Conservation (phyloP, 2,329 filamentous ascomycete genomes). For the Fusarium odoratissimum region DNA sequence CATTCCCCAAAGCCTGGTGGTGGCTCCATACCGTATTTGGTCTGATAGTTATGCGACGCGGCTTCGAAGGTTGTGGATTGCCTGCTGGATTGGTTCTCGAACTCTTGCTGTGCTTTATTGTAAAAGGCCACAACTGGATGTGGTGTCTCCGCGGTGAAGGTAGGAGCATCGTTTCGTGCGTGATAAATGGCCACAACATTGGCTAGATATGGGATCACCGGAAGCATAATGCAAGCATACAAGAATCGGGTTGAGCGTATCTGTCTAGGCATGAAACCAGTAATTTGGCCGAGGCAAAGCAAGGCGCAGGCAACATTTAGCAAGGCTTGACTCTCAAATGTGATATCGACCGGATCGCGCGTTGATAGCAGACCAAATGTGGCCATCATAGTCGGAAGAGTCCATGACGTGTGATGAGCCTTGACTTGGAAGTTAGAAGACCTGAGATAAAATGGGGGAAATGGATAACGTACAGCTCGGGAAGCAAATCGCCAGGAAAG, state of each 20-base stretch:
- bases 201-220: not conserved
- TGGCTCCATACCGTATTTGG: conserved; percentile 55
- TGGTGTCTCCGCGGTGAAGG: not conserved
- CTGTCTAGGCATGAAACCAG: not conserved
- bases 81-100: conserved; percentile 47
- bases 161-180: not conserved
- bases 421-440: not conserved
- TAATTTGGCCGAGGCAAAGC: not conserved
- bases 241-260: not conserved
- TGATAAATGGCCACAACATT: not conserved
- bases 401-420: not conserved
- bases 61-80: conserved; percentile 53
- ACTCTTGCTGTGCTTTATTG: conserved; percentile 45
- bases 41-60: conserved; percentile 56
- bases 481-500: not conserved
- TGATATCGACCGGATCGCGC: not conserved
- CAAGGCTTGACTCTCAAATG: not conserved
- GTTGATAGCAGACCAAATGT: not conserved
- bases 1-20: conserved; percentile 60
- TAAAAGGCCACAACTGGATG: conserved; percentile 35
- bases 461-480: not conserved
- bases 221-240: not conserved
- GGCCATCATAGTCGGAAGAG: not conserved
- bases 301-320: not conserved
- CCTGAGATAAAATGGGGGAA: fast-evolving